Percentiles rank a stretch among this genome's conserved stretches.
These are phyloP conservation scores for Porodaedalea pini DNA, from an alignment of 1,284 basidiomycete species.

Conservation along the genomic window DNA sequence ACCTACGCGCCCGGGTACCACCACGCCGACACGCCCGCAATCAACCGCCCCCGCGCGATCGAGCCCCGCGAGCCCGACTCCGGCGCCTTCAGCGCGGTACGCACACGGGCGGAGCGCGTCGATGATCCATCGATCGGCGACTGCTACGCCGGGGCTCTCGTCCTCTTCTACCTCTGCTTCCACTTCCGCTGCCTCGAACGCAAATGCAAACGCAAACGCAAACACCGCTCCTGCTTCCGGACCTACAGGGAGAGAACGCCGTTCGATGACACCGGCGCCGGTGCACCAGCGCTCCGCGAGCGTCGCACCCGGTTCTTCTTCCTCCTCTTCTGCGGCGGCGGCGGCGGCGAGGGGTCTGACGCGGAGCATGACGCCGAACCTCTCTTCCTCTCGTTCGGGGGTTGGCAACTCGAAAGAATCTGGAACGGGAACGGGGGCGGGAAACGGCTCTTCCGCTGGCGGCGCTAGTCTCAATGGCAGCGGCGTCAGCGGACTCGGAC, in stretches of 20 bases:
- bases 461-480: slow-evolving; percentile 8
- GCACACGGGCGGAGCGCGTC: background rate
- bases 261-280: slow-evolving; percentile 15
- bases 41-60: background rate
- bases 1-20: slow-evolving; percentile 4
- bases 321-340: background rate
- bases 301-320: slow-evolving; percentile 11
- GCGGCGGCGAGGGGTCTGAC: background rate
- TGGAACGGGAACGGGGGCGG: background rate
- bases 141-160: background rate
- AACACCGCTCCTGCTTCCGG: too few species aligned
- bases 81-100: background rate
- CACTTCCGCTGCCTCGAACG: background rate
- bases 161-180: slow-evolving; percentile 7
- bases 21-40: too few species aligned
- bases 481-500: background rate
- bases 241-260: background rate
- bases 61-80: background rate
- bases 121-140: slow-evolving; percentile 7
- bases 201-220: too few species aligned
- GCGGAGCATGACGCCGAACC: slow-evolving; percentile 6
- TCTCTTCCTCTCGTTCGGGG: background rate
- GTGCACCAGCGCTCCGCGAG: slow-evolving; percentile 19
- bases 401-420: background rate
- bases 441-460: slow-evolving; percentile 21